Evolutionary conservation across 2,329 filamentous ascomycete genomes (phyloP).

Genomic region (Trichoderma sp.): DNA sequence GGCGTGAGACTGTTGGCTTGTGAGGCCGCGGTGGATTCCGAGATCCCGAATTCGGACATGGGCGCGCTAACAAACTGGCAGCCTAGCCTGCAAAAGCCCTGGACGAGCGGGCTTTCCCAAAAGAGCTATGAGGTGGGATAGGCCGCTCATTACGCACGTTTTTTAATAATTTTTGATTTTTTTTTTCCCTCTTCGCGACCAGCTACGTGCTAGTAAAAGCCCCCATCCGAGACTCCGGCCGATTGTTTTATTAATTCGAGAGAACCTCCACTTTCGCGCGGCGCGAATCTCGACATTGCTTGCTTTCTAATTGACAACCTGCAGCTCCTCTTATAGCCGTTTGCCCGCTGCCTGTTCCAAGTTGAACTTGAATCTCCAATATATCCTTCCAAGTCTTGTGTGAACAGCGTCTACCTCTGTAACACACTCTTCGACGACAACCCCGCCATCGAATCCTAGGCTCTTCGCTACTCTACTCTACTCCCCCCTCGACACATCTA

Average conservation of each 20-base stretch:
- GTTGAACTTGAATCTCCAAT: not conserved
- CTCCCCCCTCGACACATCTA: not conserved
- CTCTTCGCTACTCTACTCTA: not conserved
- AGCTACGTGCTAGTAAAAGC: not conserved
- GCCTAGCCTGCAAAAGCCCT: not conserved
- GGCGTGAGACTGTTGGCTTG: not conserved
- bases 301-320: not conserved
- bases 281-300: not conserved
- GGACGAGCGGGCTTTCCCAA: conserved; percentile 16
- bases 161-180: conserved; percentile 13
- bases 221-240: conserved; percentile 17
- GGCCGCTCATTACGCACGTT: conserved; percentile 9
- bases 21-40: conserved; percentile 5
- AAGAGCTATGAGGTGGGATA: not conserved
- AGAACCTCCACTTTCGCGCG: conserved; percentile 19
- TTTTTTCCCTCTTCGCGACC: not conserved
- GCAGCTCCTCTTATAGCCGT: not conserved
- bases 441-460: not conserved
- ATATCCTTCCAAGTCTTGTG: not conserved
- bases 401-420: not conserved
- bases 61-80: conserved; percentile 3
- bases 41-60: conserved; percentile 23
- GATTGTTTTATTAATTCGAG: conserved; percentile 18
- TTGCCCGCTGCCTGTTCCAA: not conserved
- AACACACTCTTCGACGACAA: not conserved